Evolutionary conservation across 495 filamentous ascomycete genomes (phyloP), one percentile per base, ranked within the genome.

Genomic region (Aspergillus sparsus): DNA sequence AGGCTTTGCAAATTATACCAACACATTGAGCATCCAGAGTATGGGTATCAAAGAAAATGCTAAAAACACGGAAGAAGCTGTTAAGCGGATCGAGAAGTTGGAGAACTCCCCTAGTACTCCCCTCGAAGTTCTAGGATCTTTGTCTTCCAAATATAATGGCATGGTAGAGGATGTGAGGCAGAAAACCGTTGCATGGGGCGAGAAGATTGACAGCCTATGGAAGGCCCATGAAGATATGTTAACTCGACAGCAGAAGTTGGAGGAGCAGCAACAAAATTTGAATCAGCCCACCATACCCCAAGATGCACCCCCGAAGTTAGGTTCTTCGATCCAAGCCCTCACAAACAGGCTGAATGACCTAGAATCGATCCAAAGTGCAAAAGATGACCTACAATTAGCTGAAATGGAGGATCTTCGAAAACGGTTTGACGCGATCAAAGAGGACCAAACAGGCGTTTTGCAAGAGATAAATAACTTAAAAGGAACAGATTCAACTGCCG

Each of bases 301-400:
- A 31, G 32, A n/a, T 13, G 11, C 41, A 1, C 1, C 10, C 18
- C 3, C 37, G 7, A 60, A 60, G 7, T 10, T 36, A n/a, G 50
- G 39, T 1, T 21, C 32, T 31, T 16, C 50, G 7, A 36, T 62
- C 5, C 34, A 59, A 32, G 7, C 8, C 1, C 8, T 67, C 0
- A 32, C 52, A 12, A 12, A 31, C 3, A 27, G 47, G 35, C 1
- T 66, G 12, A 49, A 62, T 0, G 21, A 63, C 8, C 47, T 69
- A 12, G 10, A 42, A 31, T 15, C 50, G 7, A 51, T 69, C 3
- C 62, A 65, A 45, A 58, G 44, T 6, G 59, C 62, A 34, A 69
- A 66, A 54, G 66, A 71, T 55, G 67, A 68, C 21, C 32, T 68
- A 0, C 41, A 49, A 2, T 59, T 62, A 10, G 60, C 62, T 1